phyloP scores from a whole-genome alignment of 768 basidiomycete genomes.

The Steccherinum ochraceum region DNA sequence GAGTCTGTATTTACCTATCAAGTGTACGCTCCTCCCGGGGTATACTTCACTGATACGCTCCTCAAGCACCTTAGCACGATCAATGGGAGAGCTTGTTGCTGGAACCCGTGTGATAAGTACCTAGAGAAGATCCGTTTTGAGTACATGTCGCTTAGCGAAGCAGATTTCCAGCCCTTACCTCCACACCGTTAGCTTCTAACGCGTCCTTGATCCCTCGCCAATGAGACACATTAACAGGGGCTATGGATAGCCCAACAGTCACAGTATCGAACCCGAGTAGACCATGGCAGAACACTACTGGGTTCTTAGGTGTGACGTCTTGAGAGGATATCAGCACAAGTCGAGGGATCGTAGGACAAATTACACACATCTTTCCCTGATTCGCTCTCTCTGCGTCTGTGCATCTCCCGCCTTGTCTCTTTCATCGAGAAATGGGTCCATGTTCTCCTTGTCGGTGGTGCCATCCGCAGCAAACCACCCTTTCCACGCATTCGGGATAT shows the following conservation, averaged over 20 bases:
- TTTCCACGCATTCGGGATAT: conserved; percentile 14
- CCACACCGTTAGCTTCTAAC: conserved; percentile 78
- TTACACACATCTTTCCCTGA: conserved; percentile 18
- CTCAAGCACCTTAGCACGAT: conserved; percentile 88
- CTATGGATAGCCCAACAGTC: conserved; percentile 69
- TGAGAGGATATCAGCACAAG: conserved; percentile 5
- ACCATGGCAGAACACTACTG: conserved; percentile 94
- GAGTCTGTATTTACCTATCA: conserved; percentile 52
- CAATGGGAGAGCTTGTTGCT: conserved; percentile 81
- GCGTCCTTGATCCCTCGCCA: conserved; percentile 97
- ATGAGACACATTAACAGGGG: conserved; percentile 82
- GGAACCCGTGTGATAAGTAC: conserved; percentile 93
- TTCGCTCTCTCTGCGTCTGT: conserved; percentile 15
- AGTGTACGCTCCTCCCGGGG: conserved; percentile 79
- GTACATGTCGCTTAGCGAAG: neutral
- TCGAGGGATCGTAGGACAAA: neutral
- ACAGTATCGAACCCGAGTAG: conserved; percentile 86
- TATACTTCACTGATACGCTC: conserved; percentile 73
- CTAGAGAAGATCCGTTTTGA: no score
- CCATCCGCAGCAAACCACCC: conserved; percentile 21
- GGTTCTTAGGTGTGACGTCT: conserved; percentile 78
- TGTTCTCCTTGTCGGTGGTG: conserved; percentile 13
- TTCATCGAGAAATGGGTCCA: conserved; percentile 17
- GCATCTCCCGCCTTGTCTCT: conserved; percentile 16
- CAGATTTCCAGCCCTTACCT: conserved; percentile 27